These are phyloP conservation scores for Suillus ampliporus DNA, from an alignment of 768 basidiomycete genomes.

Conservation along the genomic window DNA sequence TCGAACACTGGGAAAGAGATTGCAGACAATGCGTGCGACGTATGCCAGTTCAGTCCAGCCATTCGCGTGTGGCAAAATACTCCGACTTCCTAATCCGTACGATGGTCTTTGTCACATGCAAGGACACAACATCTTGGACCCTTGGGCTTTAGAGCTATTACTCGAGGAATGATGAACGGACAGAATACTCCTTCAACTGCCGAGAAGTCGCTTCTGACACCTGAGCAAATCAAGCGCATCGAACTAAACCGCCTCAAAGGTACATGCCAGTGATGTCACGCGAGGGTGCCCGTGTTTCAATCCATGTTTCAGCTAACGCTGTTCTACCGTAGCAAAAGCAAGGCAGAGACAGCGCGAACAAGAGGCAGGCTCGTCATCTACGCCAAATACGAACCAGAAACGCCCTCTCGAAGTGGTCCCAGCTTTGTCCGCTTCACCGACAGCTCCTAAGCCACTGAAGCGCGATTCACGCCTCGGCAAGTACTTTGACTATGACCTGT, in stretches of 20 bases:
- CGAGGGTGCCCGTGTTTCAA: background rate
- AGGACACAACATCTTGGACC: background rate
- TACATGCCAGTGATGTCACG: conserved; percentile 27
- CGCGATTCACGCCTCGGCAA: conserved; percentile 83
- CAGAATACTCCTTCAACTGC: conserved; percentile 16
- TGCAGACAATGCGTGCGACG: background rate
- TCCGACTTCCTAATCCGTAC: conserved; percentile 6
- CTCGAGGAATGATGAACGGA: conserved; percentile 5
- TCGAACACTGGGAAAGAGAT: background rate
- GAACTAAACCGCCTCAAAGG: conserved; percentile 85
- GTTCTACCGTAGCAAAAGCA: conserved; percentile 64
- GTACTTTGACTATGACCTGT: conserved; percentile 97
- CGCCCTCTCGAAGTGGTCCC: conserved; percentile 66
- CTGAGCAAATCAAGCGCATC: conserved; percentile 72
- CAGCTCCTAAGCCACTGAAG: conserved; percentile 58
- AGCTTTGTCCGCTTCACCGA: conserved; percentile 65
- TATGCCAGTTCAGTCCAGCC: background rate
- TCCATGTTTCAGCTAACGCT: conserved; percentile 13
- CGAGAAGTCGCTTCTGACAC: conserved; percentile 48
- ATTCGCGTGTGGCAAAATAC: background rate
- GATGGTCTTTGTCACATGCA: background rate
- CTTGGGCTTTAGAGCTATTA: background rate
- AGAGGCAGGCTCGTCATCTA: conserved; percentile 51
- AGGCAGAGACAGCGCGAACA: conserved; percentile 71
- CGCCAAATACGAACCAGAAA: conserved; percentile 73